Evolutionary conservation across 2,329 filamentous ascomycete genomes (phyloP).

Genomic region (Cercospora sp.): DNA sequence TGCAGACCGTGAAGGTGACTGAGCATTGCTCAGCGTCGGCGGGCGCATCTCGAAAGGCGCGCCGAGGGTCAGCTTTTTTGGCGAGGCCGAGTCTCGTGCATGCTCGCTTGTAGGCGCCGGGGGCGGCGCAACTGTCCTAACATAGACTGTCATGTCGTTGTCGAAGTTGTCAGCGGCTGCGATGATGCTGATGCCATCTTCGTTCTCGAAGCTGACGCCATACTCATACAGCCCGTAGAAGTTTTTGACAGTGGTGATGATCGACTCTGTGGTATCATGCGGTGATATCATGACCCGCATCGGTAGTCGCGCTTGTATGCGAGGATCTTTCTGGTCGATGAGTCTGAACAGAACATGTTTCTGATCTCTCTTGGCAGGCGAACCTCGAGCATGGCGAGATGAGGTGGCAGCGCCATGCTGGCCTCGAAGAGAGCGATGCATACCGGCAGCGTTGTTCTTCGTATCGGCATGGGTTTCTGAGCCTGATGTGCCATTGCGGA

Average conservation of each 20-base stretch:
- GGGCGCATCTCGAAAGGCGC: conserved; percentile 66
- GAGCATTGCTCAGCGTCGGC: conserved; percentile 59
- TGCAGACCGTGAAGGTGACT: conserved; percentile 65
- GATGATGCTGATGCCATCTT: conserved; percentile 85
- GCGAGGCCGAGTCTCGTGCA: conserved; percentile 42
- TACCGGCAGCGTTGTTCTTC: conserved; percentile 16
- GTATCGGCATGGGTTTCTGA: conserved; percentile 24
- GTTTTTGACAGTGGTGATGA: conserved; percentile 97
- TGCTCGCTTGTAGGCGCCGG: conserved; percentile 26
- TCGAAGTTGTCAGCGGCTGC: conserved; percentile 94
- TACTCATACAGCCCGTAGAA: conserved; percentile 93
- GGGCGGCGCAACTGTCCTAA: conserved; percentile 55
- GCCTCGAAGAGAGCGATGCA: conserved; percentile 29
- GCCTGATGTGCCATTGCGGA: conserved; percentile 32
- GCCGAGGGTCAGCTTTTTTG: conserved; percentile 60
- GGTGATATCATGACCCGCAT: conserved; percentile 89
- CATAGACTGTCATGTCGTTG: conserved; percentile 90
- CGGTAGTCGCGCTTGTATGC: conserved; percentile 65
- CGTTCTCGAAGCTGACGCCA: conserved; percentile 93
- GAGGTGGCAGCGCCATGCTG: conserved; percentile 27
- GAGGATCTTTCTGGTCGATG: conserved; percentile 47
- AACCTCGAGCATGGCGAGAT: conserved; percentile 33
- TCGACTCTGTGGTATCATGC: conserved; percentile 95
- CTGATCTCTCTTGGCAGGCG: conserved; percentile 44
- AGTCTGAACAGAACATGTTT: conserved; percentile 82